Evolutionary conservation across 495 filamentous ascomycete species (phyloP).

Genomic region (Darksidea phi): DNA sequence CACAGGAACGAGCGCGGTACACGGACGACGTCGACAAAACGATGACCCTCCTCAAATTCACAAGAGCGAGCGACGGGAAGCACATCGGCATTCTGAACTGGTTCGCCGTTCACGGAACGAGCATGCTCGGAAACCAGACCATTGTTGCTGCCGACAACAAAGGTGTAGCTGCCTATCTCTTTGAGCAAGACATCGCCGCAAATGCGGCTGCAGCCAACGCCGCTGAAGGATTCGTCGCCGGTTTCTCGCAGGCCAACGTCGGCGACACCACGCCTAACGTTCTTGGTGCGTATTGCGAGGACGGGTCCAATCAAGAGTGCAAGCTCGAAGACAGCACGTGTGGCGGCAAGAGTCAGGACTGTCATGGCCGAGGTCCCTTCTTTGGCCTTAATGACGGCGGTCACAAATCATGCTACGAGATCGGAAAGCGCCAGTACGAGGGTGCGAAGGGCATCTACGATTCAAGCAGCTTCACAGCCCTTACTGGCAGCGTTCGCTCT

Average conservation of each 20-base stretch:
- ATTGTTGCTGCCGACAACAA: conserved; percentile 94
- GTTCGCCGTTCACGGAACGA: conserved; percentile 94
- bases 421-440: conserved; percentile 43
- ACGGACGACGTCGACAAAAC: conserved; percentile 79
- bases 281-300: conserved; percentile 58
- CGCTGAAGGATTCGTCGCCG: conserved; percentile 73
- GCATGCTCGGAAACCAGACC: conserved; percentile 89
- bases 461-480: conserved; percentile 30
- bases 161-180: conserved; percentile 82
- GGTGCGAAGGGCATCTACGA: conserved; percentile 40
- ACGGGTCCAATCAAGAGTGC: conserved; percentile 41
- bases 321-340: conserved; percentile 58
- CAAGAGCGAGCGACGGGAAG: conserved; percentile 67
- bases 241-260: conserved; percentile 92
- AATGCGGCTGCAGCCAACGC: conserved; percentile 47
- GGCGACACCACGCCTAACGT: conserved; percentile 92
- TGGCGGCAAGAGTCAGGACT: conserved; percentile 68
- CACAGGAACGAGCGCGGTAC: conserved; percentile 72
- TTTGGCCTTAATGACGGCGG: conserved; percentile 57
- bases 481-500: conserved; percentile 42
- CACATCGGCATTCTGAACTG: conserved; percentile 80
- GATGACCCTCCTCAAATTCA: conserved; percentile 80
- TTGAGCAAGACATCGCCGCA: conserved; percentile 68
- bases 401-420: conserved; percentile 46
- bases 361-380: conserved; percentile 81